Base-by-base conservation (phyloP, 2,329 filamentous ascomycete genomes). In the Paraphoma chrysanthemicola region DNA sequence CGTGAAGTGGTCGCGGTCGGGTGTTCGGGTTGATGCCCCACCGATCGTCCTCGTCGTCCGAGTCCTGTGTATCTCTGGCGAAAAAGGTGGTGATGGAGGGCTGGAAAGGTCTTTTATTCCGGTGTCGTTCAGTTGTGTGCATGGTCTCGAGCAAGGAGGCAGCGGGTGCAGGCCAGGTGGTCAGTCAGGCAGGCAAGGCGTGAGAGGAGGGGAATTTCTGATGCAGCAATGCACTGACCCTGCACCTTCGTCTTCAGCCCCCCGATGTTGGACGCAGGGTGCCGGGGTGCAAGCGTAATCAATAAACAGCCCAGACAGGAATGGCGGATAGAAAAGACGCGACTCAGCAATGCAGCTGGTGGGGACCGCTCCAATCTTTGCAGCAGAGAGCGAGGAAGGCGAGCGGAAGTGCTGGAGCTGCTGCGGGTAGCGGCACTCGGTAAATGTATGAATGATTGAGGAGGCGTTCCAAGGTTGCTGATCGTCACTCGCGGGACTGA, bases 81-180 rank as follows among this genome's bases (percentile, higher is more conserved):
- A 82, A 81, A 73, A 75, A 81, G 59, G 70, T 75, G 45, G 76
- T 79, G 57, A 82, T 81, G 48, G 76, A 74, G 11, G 79, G 79
- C 64, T 80, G 79, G 69, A 74, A 80, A 53, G 70, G 77, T 50
- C 77, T 74, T 70, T 82, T 82, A 63, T 68, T 72, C 55, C 72
- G 66, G 65, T 76, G 74, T 48, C 58, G 56, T 51, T 64, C 48
- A 43, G 68, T 54, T 49, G 56, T 47, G 49, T 59, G 65, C 69
- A 71, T 72, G 43, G 39, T 45, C 53, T 55, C 63, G 36, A 44
- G 29, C 38, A 48, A 53, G 38, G 51, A 47, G 51, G 46, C 28
- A 31, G 43, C 44, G 18, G 29, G 33, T 33, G 16, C 45, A 45
- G 58, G 49, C 48, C 47, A 38, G 29, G 43, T 50, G 56, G 60